These are phyloP conservation scores for Phytophthora melonis DNA, from an alignment of 352 stramenopile genomes.

Conservation along the genomic window DNA sequence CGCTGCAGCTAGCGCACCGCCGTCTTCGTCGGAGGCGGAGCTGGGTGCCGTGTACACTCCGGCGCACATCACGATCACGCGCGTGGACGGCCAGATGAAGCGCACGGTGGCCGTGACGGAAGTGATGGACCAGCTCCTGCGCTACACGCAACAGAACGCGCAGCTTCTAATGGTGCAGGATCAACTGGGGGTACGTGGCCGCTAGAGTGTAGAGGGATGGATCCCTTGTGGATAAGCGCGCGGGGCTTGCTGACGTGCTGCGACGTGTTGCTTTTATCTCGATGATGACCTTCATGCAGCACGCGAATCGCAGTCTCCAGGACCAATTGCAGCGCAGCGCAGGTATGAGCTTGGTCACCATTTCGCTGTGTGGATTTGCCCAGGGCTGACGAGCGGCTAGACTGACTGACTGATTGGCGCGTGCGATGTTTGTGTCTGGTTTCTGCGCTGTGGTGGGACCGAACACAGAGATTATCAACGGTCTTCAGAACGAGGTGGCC, in stretches of 20 bases:
- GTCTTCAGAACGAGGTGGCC: slow-evolving; percentile 80
- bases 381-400: slow-evolving; percentile 16
- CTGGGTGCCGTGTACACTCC: slow-evolving; percentile 72
- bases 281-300: slow-evolving; percentile 33
- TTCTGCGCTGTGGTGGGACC: slow-evolving; percentile 26
- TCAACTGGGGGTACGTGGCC: slow-evolving; percentile 67
- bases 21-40: slow-evolving; percentile 44
- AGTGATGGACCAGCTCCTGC: slow-evolving; percentile 83
- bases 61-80: slow-evolving; percentile 77
- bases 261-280: slow-evolving; percentile 6
- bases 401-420: slow-evolving; percentile 5
- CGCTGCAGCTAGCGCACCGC: slow-evolving; percentile 8
- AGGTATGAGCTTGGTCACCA: slow-evolving; percentile 43
- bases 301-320: slow-evolving; percentile 73
- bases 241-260: slow-evolving; percentile 4
- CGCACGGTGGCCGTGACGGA: slow-evolving; percentile 77
- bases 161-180: slow-evolving; percentile 69
- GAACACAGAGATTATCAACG: slow-evolving; percentile 61
- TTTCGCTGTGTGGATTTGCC: slow-evolving; percentile 26
- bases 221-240: background rate
- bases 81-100: slow-evolving; percentile 77
- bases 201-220: background rate
- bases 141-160: slow-evolving; percentile 74
- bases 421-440: slow-evolving; percentile 21
- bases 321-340: slow-evolving; percentile 72